phyloP scores from a whole-genome alignment of 306 rosid species.

The Alnus glutinosa region DNA sequence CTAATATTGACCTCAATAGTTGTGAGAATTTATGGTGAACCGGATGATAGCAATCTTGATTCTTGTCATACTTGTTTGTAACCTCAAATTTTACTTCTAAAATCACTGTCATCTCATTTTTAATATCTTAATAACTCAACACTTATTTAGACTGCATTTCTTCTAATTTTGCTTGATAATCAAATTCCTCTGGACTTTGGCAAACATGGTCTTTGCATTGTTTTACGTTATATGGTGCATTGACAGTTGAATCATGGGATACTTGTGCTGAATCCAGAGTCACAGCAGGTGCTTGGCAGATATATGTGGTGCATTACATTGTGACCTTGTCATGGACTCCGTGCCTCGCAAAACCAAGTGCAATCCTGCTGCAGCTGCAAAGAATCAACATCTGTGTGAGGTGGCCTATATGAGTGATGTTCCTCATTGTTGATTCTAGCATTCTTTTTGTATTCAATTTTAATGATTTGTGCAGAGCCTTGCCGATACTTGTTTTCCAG shows the following conservation, averaged over 20 bases:
- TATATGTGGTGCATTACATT: conserved; percentile 75
- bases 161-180: background rate
- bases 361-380: conserved; percentile 75
- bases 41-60: background rate
- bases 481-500: conserved; percentile 74
- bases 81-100: background rate
- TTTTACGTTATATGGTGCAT: background rate
- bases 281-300: conserved; percentile 75
- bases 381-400: conserved; percentile 81
- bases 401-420: conserved; percentile 42
- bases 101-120: background rate
- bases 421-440: conserved; percentile 1
- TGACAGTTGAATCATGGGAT: conserved; percentile 23
- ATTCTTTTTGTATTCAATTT: conserved; percentile 22
- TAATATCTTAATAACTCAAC: background rate
- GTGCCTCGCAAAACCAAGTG: conserved; percentile 59
- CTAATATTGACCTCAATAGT: background rate
- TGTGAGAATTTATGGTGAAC: background rate
- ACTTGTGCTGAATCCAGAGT: conserved; percentile 49
- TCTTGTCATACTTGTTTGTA: background rate
- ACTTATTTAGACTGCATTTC: background rate
- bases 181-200: background rate
- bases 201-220: background rate
- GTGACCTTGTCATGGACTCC: conserved; percentile 56
- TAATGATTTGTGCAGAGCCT: conserved; percentile 42